These are phyloP conservation scores for Ascochyta viciae-villosae DNA, from an alignment of 2,329 filamentous ascomycete genomes.

Conservation along the genomic window DNA sequence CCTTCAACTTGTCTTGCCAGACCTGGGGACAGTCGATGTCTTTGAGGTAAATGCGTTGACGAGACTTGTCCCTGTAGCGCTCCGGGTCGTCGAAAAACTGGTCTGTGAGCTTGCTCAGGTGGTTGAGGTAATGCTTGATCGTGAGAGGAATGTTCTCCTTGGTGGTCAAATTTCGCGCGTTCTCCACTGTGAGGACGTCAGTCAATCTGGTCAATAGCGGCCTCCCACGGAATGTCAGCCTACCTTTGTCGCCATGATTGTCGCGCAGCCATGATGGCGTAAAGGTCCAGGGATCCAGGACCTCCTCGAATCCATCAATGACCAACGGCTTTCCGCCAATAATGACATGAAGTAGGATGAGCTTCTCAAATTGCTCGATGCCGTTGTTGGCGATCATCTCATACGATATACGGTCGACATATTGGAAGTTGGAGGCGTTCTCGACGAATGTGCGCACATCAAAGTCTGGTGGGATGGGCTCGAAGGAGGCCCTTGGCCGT, in stretches of 20 bases:
- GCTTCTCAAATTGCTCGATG: conserved; percentile 80
- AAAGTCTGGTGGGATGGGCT: conserved; percentile 86
- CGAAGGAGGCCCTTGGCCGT: conserved; percentile 86
- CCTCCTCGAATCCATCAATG: conserved; percentile 84
- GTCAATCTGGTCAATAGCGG: conserved; percentile 26
- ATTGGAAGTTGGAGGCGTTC: conserved; percentile 82
- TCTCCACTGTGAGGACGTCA: conserved; percentile 68
- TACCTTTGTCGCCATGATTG: conserved; percentile 80
- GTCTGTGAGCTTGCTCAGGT: conserved; percentile 82
- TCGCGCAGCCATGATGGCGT: conserved; percentile 79
- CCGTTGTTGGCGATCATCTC: conserved; percentile 80
- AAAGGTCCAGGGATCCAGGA: conserved; percentile 79
- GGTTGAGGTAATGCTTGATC: conserved; percentile 87
- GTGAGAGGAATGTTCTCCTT: conserved; percentile 82
- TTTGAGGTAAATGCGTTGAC: conserved; percentile 92
- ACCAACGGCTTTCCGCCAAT: conserved; percentile 86
- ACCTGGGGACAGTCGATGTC: conserved; percentile 93
- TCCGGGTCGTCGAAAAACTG: conserved; percentile 73
- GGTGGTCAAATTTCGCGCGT: conserved; percentile 78
- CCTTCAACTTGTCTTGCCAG: conserved; percentile 82
- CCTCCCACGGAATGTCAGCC: conserved; percentile 34
- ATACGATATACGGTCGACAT: conserved; percentile 80
- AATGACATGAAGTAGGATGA: conserved; percentile 84
- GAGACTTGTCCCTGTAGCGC: conserved; percentile 78
- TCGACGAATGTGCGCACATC: conserved; percentile 80